phyloP scores from a whole-genome alignment of 225 moss, liverwort and hornwort genomes.

The Physcomitrellopsis africana region DNA sequence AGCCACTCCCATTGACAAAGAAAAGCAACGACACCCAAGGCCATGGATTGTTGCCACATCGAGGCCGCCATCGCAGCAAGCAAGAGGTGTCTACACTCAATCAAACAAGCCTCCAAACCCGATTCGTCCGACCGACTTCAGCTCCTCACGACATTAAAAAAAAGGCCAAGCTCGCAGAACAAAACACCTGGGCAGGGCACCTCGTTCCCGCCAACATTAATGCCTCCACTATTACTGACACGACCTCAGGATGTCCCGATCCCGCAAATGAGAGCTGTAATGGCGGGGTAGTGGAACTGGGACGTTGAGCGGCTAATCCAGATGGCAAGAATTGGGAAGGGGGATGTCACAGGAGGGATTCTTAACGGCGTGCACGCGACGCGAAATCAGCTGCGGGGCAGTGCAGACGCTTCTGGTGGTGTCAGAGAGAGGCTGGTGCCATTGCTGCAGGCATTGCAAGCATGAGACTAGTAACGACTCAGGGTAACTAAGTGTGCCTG shows the following conservation, averaged over 20 bases:
- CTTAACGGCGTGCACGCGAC: not conserved
- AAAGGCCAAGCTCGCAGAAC: not conserved
- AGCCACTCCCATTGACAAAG: constrained; percentile 28
- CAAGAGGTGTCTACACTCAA: no score
- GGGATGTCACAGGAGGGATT: not conserved
- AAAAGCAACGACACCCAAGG: constrained; percentile 2
- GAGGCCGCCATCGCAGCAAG: constrained; percentile 20
- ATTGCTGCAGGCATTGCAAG: not conserved
- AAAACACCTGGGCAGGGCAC: no score
- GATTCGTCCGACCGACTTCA: not conserved
- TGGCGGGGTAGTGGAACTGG: not conserved
- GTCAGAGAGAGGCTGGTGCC: not conserved
- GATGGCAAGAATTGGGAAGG: not conserved
- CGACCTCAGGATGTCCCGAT: constrained; percentile 2
- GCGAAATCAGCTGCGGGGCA: constrained; percentile 29
- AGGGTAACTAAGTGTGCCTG: no score
- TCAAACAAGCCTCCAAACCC: no score
- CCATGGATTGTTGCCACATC: constrained; percentile 11
- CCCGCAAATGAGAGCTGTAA: not conserved
- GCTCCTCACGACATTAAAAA: not conserved
- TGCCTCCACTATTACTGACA: no score
- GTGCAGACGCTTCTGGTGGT: constrained; percentile 2
- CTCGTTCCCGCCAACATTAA: no score
- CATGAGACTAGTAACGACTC: no score
- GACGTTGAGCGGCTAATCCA: not conserved